These are phyloP conservation scores for Umbelopsis isabellina DNA, from an alignment of 192 early-diverging fungal species.

Conservation along the genomic window DNA sequence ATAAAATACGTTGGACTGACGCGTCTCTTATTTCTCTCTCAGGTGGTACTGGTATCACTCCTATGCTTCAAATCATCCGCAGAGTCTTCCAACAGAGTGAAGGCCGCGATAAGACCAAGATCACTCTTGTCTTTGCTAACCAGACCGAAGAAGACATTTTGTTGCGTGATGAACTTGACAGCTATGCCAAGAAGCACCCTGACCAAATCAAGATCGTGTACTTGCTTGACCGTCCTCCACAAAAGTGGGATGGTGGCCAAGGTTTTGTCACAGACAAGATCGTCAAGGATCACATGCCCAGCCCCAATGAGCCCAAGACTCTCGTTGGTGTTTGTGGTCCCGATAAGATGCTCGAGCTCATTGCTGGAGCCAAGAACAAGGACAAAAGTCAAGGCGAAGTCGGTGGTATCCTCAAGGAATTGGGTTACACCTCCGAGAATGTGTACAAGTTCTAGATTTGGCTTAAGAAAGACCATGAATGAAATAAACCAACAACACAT, in stretches of 20 bases:
- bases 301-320: constrained; percentile 50
- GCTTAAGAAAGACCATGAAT: too few relatives aligned
- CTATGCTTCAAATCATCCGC: constrained; percentile 71
- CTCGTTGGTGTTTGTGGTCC: constrained; percentile 64
- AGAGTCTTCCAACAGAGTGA: constrained; percentile 60
- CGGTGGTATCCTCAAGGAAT: constrained; percentile 79
- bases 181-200: constrained; percentile 53
- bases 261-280: constrained; percentile 79
- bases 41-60: constrained; percentile 79
- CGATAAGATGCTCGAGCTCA: constrained; percentile 63
- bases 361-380: constrained; percentile 81
- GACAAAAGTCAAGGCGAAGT: constrained; percentile 86
- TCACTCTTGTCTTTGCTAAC: constrained; percentile 76
- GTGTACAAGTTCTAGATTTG: constrained; percentile 14
- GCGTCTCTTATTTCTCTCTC: background rate
- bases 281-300: constrained; percentile 70
- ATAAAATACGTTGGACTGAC: background rate
- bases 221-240: constrained; percentile 61
- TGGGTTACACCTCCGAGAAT: constrained; percentile 16
- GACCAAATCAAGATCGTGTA: constrained; percentile 72
- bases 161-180: constrained; percentile 66
- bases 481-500: too few relatives aligned
- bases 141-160: constrained; percentile 70
- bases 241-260: constrained; percentile 70
- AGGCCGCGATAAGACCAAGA: constrained; percentile 65